Evolutionary conservation across 2,329 filamentous ascomycete species (phyloP), one percentile per base, ranked within the genome.

Genomic region (Geosmithia putterillii): DNA sequence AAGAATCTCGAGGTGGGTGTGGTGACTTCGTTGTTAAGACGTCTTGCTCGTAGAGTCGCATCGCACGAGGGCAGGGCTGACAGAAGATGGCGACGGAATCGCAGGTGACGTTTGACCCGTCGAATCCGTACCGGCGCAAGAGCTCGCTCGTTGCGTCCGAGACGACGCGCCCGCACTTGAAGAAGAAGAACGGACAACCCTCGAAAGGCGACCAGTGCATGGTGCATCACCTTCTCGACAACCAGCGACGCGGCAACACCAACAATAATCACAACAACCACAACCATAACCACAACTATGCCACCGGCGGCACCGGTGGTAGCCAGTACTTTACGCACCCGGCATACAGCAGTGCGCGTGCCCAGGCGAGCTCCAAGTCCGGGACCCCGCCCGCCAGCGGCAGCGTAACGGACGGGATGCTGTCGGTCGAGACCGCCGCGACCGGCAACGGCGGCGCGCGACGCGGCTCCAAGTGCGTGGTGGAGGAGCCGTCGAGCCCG

Each of bases 221-320:
- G 34, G 79, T 83, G 25, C 79, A 83, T 54, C 73, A 80, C 45
- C 69, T 82, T 42, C 66, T 83, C 47, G 76, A 81, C 43, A 69
- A 61, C 40, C 76, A 81, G 53, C 65, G 67, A 44, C 60, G 55
- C 17, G 57, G 49, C 42, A 56, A 56, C 37, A 48, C 55, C 45
- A n/a, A n/a, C n/a, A n/a, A n/a, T n/a, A n/a, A n/a, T n/a, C n/a
- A n/a, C n/a, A n/a, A n/a, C n/a, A n/a, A n/a, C n/a, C n/a, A n/a
- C n/a, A n/a, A n/a, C n/a, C n/a, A n/a, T n/a, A n/a, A n/a, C n/a
- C n/a, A n/a, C n/a, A n/a, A n/a, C n/a, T n/a, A n/a, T n/a, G 51
- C 47, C 23, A 45, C 51, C 37, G 57, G 49, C 46, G 54, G 54
- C 40, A 50, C 51, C 28, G 54, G 53, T 38, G 52, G 52, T 8